Evolutionary conservation across 2,329 filamentous ascomycete genomes (phyloP).

Genomic region (Cytospora schulzeri): DNA sequence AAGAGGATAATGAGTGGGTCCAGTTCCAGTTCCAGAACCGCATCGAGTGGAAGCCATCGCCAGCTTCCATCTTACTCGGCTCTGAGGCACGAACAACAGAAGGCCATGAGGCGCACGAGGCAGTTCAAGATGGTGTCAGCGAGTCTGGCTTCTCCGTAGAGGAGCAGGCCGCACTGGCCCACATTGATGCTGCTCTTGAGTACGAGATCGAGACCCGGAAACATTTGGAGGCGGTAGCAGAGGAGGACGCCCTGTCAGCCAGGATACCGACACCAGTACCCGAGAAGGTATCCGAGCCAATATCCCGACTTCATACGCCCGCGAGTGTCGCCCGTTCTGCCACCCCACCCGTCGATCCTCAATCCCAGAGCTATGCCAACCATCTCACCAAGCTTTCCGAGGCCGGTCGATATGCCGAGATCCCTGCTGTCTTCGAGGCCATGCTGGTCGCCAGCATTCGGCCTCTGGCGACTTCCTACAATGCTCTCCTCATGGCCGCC

Average conservation of each 20-base stretch:
- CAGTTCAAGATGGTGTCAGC: constrained; percentile 25
- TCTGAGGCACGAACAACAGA: constrained; percentile 39
- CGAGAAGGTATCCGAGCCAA: constrained; percentile 37
- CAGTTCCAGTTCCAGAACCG: constrained; percentile 87
- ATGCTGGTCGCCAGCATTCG: constrained; percentile 82
- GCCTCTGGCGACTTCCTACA: constrained; percentile 87
- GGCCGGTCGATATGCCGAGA: constrained; percentile 76
- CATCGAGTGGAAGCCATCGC: constrained; percentile 81
- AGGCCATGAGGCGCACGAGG: constrained; percentile 37
- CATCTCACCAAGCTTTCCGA: constrained; percentile 76
- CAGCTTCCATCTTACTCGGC: constrained; percentile 55
- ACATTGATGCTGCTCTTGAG: constrained; percentile 83
- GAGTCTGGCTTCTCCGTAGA: constrained; percentile 45
- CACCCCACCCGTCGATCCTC: constrained; percentile 63
- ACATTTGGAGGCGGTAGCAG: constrained; percentile 27
- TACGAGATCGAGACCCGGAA: constrained; percentile 67
- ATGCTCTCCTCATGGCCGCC: constrained; percentile 81
- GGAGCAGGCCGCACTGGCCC: constrained; percentile 66
- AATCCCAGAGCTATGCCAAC: constrained; percentile 72
- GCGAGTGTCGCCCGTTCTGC: constrained; percentile 56
- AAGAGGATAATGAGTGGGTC: constrained; percentile 78
- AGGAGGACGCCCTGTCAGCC: constrained; percentile 46
- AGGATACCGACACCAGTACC: constrained; percentile 40
- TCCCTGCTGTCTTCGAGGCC: constrained; percentile 86
- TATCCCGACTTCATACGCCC: constrained; percentile 46